Evolutionary conservation across 768 basidiomycete species (phyloP).

Genomic region (Boletus barrowsii): DNA sequence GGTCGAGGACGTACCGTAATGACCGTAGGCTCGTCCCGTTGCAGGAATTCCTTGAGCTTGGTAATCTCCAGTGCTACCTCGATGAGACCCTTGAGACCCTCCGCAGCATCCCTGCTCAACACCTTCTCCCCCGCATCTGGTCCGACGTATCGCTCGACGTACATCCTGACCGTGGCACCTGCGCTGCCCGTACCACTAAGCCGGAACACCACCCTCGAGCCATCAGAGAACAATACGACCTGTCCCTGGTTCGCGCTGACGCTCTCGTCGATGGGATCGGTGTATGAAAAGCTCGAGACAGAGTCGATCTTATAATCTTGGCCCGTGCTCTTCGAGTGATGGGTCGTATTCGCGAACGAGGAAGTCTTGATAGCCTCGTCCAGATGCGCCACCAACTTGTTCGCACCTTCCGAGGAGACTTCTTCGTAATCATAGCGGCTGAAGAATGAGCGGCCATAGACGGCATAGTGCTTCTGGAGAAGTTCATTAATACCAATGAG

Average conservation of each 20-base stretch:
- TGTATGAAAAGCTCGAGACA: slow-evolving; percentile 91
- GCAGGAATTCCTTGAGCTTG: slow-evolving; percentile 82
- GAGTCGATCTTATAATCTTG: slow-evolving; percentile 74
- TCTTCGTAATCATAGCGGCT: slow-evolving; percentile 99
- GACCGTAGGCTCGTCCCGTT: slow-evolving; percentile 89
- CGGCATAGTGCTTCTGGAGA: slow-evolving; percentile 80
- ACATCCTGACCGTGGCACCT: slow-evolving; percentile 95
- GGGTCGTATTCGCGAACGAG: slow-evolving; percentile 64
- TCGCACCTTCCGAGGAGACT: slow-evolving; percentile 86
- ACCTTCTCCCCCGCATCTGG: slow-evolving; percentile 65
- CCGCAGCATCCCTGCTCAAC: slow-evolving; percentile 71
- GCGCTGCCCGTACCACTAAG: slow-evolving; percentile 94
- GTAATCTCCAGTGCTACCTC: slow-evolving; percentile 88
- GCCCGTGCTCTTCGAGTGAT: slow-evolving; percentile 63
- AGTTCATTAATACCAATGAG: slow-evolving; percentile 90
- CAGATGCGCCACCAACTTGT: slow-evolving; percentile 77
- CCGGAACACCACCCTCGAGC: slow-evolving; percentile 92
- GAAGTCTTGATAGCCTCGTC: slow-evolving; percentile 64
- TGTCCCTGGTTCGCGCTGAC: slow-evolving; percentile 96
- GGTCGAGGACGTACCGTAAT: slow-evolving; percentile 68
- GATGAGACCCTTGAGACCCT: slow-evolving; percentile 92
- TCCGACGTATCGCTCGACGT: slow-evolving; percentile 89
- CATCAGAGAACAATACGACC: slow-evolving; percentile 87
- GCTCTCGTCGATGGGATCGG: slow-evolving; percentile 95
- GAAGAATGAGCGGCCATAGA: slow-evolving; percentile 97